Evolutionary conservation across 768 basidiomycete genomes (phyloP), one percentile per base, ranked within the genome.

Genomic region (Amanita exitialis): DNA sequence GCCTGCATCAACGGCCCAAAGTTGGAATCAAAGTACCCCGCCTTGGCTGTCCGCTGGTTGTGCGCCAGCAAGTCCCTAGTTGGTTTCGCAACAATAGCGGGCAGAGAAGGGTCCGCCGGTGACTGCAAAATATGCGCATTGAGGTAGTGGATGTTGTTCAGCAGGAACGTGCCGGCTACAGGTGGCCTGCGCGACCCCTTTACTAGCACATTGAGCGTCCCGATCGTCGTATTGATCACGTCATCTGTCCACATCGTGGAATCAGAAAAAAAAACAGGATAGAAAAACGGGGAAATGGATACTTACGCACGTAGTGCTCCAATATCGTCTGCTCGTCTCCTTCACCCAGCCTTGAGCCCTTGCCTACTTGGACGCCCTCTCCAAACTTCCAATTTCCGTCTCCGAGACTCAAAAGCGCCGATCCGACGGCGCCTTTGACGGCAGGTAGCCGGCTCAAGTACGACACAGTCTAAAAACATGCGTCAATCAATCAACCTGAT

Each of bases 361-460:
- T 79, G 8, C 76, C 77, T 5, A 84, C 79, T 57, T 75, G 73
- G 18, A 86, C 73, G 4, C 87, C 88, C 54, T 88, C 87, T 3
- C 90, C 90, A 89, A 92, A 91, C 65, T 80, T 87, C 90, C 90
- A 91, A 56, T 91, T 91, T 8, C 90, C 90, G 53, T 92, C 89
- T 0, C 90, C 90, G 0, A 92, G 75, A 2, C 80, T 77, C 36
- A 79, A 62, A 34, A 91, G 67, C 0, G 82, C 80, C 1, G 84
- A 70, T 1, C 76, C 76, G 8, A 82, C 86, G 1, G 85, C 86
- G 15, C 69, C 73, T 49, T 80, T 74, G 3, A 90, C 84, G 45
- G 82, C 77, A 0, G 86, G 85, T 2, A 92, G 66, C 47, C 76
- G 72, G 50, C 85, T 77, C 54, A 92, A 61, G 59, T 87, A 91